Evolutionary conservation across 2,329 filamentous ascomycete genomes (phyloP).

Genomic region (Pestalotiopsis sp.): DNA sequence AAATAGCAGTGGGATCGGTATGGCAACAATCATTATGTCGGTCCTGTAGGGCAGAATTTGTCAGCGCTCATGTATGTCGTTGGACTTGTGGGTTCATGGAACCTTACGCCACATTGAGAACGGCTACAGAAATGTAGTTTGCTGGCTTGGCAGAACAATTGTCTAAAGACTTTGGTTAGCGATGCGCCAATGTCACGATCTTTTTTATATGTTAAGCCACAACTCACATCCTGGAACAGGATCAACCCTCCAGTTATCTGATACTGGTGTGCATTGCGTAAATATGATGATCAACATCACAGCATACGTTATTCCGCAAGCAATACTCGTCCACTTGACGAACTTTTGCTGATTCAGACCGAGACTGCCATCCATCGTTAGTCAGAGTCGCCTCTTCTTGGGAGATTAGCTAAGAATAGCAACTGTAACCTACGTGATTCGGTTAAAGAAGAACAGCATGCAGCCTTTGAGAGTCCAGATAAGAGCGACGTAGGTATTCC

Average conservation of each 20-base stretch:
- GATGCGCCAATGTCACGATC: neutral
- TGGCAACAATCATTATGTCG: constrained; percentile 40
- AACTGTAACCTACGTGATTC: constrained; percentile 40
- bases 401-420: neutral
- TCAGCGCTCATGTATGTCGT: too few relatives aligned
- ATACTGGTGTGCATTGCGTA: constrained; percentile 1
- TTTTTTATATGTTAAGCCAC: neutral
- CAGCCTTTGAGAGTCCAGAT: constrained; percentile 46
- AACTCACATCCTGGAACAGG: neutral
- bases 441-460: constrained; percentile 45
- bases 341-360: neutral
- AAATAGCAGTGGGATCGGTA: constrained; percentile 43
- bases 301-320: neutral
- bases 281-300: neutral
- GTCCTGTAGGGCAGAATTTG: constrained; percentile 30
- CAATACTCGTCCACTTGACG: neutral
- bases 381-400: neutral
- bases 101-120: constrained; percentile 1
- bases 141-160: neutral
- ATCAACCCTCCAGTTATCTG: neutral
- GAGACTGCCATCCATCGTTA: neutral
- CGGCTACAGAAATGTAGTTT: neutral
- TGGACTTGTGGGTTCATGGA: neutral
- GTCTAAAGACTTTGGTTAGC: neutral
- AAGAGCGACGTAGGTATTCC: constrained; percentile 43